A percentile compares a stretch with the other conserved stretches of the same genome.
Conservation (phyloP, 1,139 yeast genomes). For the Candida albicans region DNA sequence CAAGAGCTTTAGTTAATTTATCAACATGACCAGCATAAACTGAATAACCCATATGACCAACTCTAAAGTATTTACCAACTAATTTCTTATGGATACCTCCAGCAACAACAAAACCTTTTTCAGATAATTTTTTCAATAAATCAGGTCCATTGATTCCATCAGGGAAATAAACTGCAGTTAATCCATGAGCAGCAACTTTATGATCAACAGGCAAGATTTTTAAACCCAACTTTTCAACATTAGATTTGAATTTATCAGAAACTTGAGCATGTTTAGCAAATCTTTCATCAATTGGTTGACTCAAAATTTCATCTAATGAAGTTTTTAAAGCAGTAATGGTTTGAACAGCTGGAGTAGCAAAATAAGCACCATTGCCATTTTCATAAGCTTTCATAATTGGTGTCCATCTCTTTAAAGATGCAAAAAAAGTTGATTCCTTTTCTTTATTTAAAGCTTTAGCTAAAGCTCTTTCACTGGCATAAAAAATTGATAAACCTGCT, state of each 20-base stretch:
- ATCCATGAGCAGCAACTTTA: constrained; percentile 78
- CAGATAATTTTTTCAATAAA: constrained; percentile 52
- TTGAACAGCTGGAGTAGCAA: constrained; percentile 94
- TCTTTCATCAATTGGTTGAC: constrained; percentile 58
- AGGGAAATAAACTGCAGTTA: constrained; percentile 85
- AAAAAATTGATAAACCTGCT: constrained; percentile 81
- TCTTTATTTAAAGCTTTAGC: constrained; percentile 53
- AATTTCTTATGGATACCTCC: constrained; percentile 88
- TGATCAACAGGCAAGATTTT: constrained; percentile 63
- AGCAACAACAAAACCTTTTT: constrained; percentile 78
- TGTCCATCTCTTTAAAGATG: constrained; percentile 81
- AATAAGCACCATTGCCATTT: constrained; percentile 77
- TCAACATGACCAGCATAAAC: constrained; percentile 47
- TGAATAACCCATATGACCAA: constrained; percentile 89
- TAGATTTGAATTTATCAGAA: constrained; percentile 65
- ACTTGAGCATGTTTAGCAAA: constrained; percentile 62
- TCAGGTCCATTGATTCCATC: constrained; percentile 69
- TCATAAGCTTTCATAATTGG: constrained; percentile 90
- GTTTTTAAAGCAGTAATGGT: constrained; percentile 78
- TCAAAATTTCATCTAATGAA: constrained; percentile 71
- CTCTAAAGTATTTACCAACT: constrained; percentile 81
- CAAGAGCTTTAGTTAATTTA: constrained; percentile 34
- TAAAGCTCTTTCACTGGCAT: constrained; percentile 76
- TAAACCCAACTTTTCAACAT: constrained; percentile 58
- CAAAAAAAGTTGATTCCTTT: constrained; percentile 65